These are phyloP conservation scores for Vitis riparia DNA, from an alignment of 164 flowering plant species.

Conservation along the genomic window DNA sequence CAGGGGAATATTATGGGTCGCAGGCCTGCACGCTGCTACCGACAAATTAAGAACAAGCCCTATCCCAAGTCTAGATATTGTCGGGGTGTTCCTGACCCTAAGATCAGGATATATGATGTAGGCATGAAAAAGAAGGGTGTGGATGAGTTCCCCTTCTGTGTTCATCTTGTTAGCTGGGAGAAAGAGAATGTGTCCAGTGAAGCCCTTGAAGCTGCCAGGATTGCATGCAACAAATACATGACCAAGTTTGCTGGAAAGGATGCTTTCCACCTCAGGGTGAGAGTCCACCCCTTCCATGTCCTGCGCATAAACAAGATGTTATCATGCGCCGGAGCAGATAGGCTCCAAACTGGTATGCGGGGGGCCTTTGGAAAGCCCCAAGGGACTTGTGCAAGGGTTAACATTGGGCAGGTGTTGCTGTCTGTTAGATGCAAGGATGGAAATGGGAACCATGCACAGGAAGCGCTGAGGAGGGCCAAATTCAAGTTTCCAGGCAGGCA, in stretches of 20 bases:
- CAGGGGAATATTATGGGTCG: background rate
- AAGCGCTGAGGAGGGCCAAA: slow-evolving; percentile 66
- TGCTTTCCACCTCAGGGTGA: slow-evolving; percentile 61
- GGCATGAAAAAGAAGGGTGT: slow-evolving; percentile 52
- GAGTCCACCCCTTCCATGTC: slow-evolving; percentile 72
- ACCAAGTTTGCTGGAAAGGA: slow-evolving; percentile 67
- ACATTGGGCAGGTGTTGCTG: slow-evolving; percentile 63
- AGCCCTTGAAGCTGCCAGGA: slow-evolving; percentile 64
- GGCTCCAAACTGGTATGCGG: slow-evolving; percentile 73
- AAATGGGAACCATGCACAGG: slow-evolving; percentile 54
- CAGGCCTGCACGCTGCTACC: slow-evolving; percentile 34
- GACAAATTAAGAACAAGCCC: slow-evolving; percentile 35
- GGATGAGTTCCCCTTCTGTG: slow-evolving; percentile 70
- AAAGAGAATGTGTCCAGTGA: slow-evolving; percentile 71
- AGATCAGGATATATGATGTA: slow-evolving; percentile 37
- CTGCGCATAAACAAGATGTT: slow-evolving; percentile 72
- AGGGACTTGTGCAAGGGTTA: slow-evolving; percentile 60
- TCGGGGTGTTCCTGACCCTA: slow-evolving; percentile 38
- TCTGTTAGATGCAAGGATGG: slow-evolving; percentile 68
- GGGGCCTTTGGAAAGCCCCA: slow-evolving; percentile 72
- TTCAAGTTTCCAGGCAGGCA: slow-evolving; percentile 72
- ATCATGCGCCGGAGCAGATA: slow-evolving; percentile 76
- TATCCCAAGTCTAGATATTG: slow-evolving; percentile 30
- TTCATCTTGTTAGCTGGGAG: slow-evolving; percentile 67
- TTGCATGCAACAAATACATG: slow-evolving; percentile 76